Base-by-base conservation (phyloP, 495 filamentous ascomycete species). In the Wilcoxina mikolae region DNA sequence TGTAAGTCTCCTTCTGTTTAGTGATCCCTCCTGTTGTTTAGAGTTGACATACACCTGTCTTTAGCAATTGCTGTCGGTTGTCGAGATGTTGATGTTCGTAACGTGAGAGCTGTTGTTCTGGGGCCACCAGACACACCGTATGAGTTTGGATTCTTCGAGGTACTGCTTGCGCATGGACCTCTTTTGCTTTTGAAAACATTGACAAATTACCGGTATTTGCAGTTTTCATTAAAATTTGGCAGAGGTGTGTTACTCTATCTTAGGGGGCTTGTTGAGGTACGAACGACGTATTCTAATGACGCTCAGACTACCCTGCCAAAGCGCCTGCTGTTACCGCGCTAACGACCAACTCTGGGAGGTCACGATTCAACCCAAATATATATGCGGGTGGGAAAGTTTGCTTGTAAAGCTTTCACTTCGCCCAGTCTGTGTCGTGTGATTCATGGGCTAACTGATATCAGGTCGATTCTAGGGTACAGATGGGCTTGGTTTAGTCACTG, bases 61-160 rank as follows among this genome's bases (percentile, higher is more conserved):
- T 25, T 51, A 91, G 87, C 88, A 24, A 76, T 95, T 57, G 85
- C 87, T 17, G 86, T 95, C 53, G 80, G 81, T 33, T 94, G 83
- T 62, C 74, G 81, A 29, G 91, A 96, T 65, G 77, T 77, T 54
- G 87, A 98, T 68, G 82, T 95, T 46, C 82, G 88, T 28, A 82
- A 90, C 56, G 83, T 98, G 39, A 81, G 78, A 59, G 93, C 90
- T 29, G 68, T 96, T 46, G 85, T 98, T 56, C 78, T 98, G 51
- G 91, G 91, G 0, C 90, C 93, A 5, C 88, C 91, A 46, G 89
- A 90, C 51, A 94, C 91, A 0, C 89, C 91, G 0, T 98, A 98
- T 67, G 87, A 95, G 61, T 93, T 94, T 64, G 91, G 90, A 3
- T 95, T 94, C 74, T 98, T 94, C 63, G 85, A 94, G 78, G 87